Evolutionary conservation across 2,329 filamentous ascomycete species (phyloP), one percentile per base, ranked within the genome.

Genomic region (Botrytis tulipae): DNA sequence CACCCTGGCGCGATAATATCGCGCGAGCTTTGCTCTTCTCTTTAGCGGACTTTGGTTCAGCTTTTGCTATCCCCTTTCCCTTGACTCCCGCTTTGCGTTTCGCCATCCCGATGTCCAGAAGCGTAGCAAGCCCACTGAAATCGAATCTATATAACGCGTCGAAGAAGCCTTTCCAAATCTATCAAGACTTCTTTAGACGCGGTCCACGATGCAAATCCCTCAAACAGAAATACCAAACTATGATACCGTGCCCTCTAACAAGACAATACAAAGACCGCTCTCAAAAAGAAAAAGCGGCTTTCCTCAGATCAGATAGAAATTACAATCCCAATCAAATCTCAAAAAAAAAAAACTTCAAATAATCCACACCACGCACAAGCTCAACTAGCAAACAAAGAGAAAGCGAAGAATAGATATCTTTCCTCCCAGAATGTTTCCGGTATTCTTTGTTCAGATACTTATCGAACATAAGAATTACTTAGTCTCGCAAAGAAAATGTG

Each of bases 271-370:
- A 48, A 48, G 8, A 48, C 20, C 22, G 9, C 22, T 8, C 8
- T 25, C 46, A 4, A 48, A 25, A 48, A 22, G 1, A 48, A 25
- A 48, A 22, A 5, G 5, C 46, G n/a, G 5, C 25, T 51, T 14
- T n/a, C 25, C 48, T 51, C 4, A n/a, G 7, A 51, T n/a, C 12
- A 51, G 25, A 51, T n/a, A 7, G 12, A 16, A n/a, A 51, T 20
- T 14, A 7, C 0, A n/a, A n/a, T 7, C 0, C 25, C 5, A n/a
- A 51, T 51, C 5, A n/a, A 51, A 14, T 7, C 5, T 35, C 5
- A 0, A 6, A 35, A 32, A 32, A 32, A 32, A 32, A 35, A 35
- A 35, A 35, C 42, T 9, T 4, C 10, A 8, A 51, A n/a, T 14
- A n/a, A 51, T 51, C 25, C 2, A n/a, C 25, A n/a, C 48, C 12